A percentile compares a stretch with the other conserved stretches of the same genome.
Conservation (phyloP, 257 asterid genomes). For the Nicotiana tomentosiformis region DNA sequence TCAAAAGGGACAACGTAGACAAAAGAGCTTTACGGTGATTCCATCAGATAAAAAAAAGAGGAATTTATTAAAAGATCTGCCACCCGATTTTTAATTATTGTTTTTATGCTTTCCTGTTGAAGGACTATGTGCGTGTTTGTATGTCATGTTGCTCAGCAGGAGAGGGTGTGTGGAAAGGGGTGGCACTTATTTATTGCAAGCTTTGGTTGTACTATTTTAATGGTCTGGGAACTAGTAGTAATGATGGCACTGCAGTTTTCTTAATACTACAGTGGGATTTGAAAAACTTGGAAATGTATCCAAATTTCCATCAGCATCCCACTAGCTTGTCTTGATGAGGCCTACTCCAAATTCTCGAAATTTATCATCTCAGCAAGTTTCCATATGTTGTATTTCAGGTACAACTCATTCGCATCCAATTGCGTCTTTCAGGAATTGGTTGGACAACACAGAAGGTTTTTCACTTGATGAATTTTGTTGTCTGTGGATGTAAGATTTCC, state of each 20-base stretch:
- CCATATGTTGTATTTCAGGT: constrained; percentile 12
- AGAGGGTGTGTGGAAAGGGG: neutral
- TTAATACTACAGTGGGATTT: neutral
- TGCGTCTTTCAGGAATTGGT: constrained; percentile 32
- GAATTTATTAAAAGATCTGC: neutral
- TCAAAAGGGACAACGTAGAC: neutral
- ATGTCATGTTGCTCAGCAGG: neutral
- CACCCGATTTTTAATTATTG: neutral
- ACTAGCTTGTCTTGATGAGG: neutral
- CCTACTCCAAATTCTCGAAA: neutral
- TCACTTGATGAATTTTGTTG: constrained; percentile 38
- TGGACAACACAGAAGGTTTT: constrained; percentile 41
- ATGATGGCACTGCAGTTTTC: neutral
- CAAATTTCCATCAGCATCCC: neutral
- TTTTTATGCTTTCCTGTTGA: neutral
- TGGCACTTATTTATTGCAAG: neutral
- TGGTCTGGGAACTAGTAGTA: neutral
- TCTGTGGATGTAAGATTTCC: constrained; percentile 30
- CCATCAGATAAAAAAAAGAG: neutral
- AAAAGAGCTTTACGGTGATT: neutral
- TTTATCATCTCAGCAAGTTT: neutral
- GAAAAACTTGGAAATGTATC: neutral
- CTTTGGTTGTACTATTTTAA: neutral
- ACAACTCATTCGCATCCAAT: constrained; percentile 29
- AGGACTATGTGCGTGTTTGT: neutral